Percentiles rank a stretch among this genome's conserved stretches.
These are phyloP conservation scores for Xylaria digitata DNA, from an alignment of 2,329 filamentous ascomycete species.

Conservation along the genomic window DNA sequence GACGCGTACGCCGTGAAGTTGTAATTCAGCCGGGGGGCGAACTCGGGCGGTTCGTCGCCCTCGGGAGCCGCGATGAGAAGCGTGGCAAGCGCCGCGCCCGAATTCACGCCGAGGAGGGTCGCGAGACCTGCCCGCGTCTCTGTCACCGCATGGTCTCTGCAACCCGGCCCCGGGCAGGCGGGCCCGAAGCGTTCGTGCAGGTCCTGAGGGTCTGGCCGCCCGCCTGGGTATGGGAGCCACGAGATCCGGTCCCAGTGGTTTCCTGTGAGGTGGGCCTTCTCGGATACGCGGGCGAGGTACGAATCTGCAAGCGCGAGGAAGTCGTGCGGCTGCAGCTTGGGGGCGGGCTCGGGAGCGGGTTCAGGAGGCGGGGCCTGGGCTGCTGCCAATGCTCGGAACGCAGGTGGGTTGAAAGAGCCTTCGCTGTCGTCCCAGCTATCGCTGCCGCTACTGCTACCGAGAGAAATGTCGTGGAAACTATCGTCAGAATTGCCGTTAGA, in stretches of 20 bases:
- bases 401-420: slow-evolving; percentile 3
- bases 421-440: not conserved
- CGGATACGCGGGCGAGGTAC: slow-evolving; percentile 22
- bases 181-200: not conserved
- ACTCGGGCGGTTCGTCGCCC: not conserved
- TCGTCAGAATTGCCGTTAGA: too few species aligned
- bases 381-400: not conserved
- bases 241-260: slow-evolving; percentile 33
- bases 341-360: not conserved
- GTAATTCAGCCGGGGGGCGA: slow-evolving; percentile 40
- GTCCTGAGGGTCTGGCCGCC: slow-evolving; percentile 17
- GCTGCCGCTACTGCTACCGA: too few species aligned
- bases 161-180: not conserved
- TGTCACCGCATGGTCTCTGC: not conserved
- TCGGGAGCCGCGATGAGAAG: slow-evolving; percentile 28
- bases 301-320: slow-evolving; percentile 1
- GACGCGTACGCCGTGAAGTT: slow-evolving; percentile 41
- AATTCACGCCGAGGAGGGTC: slow-evolving; percentile 44
- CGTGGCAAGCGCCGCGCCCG: slow-evolving; percentile 41
- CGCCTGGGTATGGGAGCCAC: slow-evolving; percentile 32
- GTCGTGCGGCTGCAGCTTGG: slow-evolving; percentile 42
- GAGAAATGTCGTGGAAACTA: too few species aligned
- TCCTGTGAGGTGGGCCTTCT: not conserved
- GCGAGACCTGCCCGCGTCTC: slow-evolving; percentile 35
- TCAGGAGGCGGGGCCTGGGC: too few species aligned